These are phyloP conservation scores for Colletotrichum lindemuthianum DNA, from an alignment of 2,329 filamentous ascomycete genomes.

Conservation along the genomic window DNA sequence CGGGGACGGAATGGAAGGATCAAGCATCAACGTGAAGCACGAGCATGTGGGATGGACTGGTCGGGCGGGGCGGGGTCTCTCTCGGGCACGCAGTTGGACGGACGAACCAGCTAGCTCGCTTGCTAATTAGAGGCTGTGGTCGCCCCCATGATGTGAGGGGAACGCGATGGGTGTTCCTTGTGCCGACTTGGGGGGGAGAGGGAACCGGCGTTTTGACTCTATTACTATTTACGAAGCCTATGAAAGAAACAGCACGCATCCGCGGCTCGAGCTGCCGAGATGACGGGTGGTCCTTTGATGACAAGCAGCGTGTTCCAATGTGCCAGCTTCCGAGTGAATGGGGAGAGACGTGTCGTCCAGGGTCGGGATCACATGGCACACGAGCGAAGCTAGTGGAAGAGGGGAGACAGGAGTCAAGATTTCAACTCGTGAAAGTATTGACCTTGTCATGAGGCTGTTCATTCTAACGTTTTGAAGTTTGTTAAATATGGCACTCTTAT, in stretches of 20 bases:
- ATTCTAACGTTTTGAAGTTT: background rate
- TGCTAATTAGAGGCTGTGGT: no score
- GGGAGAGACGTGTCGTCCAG: background rate
- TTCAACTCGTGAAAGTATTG: no score
- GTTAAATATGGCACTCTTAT: background rate
- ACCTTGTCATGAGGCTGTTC: background rate
- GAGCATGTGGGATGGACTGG: slow-evolving; percentile 21
- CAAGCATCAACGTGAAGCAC: slow-evolving; percentile 29
- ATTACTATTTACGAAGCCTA: slow-evolving; percentile 15
- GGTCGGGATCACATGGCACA: background rate
- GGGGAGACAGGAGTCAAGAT: no score
- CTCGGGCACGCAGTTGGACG: background rate
- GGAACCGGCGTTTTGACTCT: slow-evolving; percentile 17
- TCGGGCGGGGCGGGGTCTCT: slow-evolving; percentile 5
- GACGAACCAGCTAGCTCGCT: slow-evolving; percentile 1
- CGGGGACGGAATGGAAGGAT: slow-evolving; percentile 9
- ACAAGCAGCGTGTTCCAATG: background rate
- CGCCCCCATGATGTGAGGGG: no score
- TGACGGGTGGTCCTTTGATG: background rate
- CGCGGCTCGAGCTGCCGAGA: background rate
- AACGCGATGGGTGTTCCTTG: no score
- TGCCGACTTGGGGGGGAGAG: background rate
- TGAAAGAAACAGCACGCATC: background rate
- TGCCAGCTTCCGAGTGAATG: no score
- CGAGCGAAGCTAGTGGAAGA: no score